Base-by-base conservation (phyloP, 2,329 filamentous ascomycete genomes). In the Scedosporium apiospermum region DNA sequence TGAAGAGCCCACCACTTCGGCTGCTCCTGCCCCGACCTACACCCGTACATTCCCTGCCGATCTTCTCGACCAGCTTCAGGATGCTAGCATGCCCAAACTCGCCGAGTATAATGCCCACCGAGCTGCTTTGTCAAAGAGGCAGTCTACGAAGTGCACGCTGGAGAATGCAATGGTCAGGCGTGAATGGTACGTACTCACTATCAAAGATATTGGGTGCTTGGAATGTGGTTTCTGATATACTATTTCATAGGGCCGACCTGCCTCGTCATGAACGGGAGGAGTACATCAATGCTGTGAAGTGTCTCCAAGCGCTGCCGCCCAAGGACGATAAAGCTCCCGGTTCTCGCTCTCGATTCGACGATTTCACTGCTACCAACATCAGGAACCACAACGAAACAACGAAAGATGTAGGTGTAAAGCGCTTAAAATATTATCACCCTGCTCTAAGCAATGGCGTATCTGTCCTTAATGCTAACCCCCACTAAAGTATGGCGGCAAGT, bases 301-400 rank as follows among this genome's bases (percentile, higher is more conserved):
- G 80, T 62, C 67, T 82, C 18, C 73, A 75, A 63, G 66, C 66
- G 3, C 69, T 71, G 65, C 75, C 77, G 0, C 65, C 77, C 3
- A 68, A 67, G 18, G 74, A 73, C 0, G 70, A 73, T 0, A 62
- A 69, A 0, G 75, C 74, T 0, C 70, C 78, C 0, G 80, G 80
- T 2, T 78, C 75, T 3, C 74, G 71, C 63, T 76, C 73, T 4
- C 65, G 79, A 63, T 82, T 76, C 63, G 81, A 83, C 66, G 81
- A 83, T 63, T 83, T 77, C 53, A 71, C 80, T 6, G 78, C 75
- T 4, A 72, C 74, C 0, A 80, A 83, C 64, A 75, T 83, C 63
- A 76, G 46, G 46, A 51, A 80, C 62, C 73, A 77, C 64, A 80
- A 80, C 1, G 64, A 72, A 23, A 23, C 23, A 23, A 23, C 23